phyloP scores from a whole-genome alignment of 306 rosid species.

The Quercus dentata region DNA sequence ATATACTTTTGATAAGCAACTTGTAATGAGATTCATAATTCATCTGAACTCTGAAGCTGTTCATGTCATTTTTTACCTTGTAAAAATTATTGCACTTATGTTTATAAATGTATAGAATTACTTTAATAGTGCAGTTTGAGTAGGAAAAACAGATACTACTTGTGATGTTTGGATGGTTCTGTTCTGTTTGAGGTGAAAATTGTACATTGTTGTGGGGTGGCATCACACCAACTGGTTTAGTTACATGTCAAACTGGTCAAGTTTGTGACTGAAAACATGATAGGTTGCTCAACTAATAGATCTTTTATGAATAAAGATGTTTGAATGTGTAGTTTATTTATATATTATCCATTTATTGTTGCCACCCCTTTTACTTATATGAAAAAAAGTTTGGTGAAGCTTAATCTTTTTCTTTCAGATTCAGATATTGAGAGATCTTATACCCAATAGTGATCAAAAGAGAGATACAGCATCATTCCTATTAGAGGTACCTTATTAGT shows the following conservation, averaged over 20 bases:
- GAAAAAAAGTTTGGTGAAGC: slow-evolving; percentile 18
- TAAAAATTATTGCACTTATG: not conserved
- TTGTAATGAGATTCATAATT: not conserved
- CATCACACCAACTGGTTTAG: not conserved
- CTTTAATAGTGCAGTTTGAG: slow-evolving; percentile 2
- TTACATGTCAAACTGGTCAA: slow-evolving; percentile 4
- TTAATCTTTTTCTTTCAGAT: slow-evolving; percentile 50
- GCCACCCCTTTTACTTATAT: too few relatives aligned
- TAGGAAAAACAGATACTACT: not conserved
- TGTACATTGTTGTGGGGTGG: not conserved
- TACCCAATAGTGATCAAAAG: slow-evolving; percentile 95
- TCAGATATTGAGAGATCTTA: slow-evolving; percentile 98
- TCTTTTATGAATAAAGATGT: not conserved
- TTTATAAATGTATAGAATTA: not conserved
- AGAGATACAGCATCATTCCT: slow-evolving; percentile 96
- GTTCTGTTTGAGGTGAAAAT: not conserved
- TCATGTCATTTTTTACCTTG: not conserved
- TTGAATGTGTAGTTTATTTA: slow-evolving; percentile 6
- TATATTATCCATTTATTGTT: not conserved
- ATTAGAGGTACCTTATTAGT: slow-evolving; percentile 60
- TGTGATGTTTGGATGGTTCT: slow-evolving; percentile 6
- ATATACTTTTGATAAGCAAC: not conserved
- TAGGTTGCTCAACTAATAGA: not conserved
- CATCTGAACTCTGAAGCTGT: not conserved
- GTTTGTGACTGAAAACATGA: not conserved